Evolutionary conservation across 306 rosid species (phyloP).

Genomic region (Arachis hypogaea): DNA sequence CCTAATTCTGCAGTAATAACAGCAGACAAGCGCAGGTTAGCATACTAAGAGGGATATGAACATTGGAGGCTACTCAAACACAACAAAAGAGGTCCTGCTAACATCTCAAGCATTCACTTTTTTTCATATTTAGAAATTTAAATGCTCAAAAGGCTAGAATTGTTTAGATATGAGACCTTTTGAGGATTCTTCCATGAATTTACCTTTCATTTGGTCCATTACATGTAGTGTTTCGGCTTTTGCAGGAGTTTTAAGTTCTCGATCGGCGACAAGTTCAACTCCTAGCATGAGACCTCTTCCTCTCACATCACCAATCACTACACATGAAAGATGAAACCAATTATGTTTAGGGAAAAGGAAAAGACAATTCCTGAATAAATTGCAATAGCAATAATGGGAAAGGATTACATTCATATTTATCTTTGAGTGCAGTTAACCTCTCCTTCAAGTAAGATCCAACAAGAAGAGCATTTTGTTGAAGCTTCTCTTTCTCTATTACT

Average conservation of each 20-base stretch:
- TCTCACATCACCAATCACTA: conserved; percentile 86
- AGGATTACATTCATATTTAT: conserved; percentile 66
- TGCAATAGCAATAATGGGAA: background rate
- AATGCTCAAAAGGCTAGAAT: too few relatives aligned
- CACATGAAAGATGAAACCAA: conserved; percentile 16
- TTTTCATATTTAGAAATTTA: too few relatives aligned
- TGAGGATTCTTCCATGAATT: background rate
- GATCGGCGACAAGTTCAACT: conserved; percentile 81
- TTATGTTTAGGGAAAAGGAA: background rate
- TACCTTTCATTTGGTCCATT: conserved; percentile 85
- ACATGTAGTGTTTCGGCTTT: conserved; percentile 65
- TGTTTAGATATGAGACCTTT: too few relatives aligned
- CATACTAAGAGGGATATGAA: conserved; percentile 5
- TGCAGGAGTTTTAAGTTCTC: conserved; percentile 75
- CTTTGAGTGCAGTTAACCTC: conserved; percentile 59
- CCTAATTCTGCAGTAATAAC: conserved; percentile 53
- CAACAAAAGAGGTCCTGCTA: too few relatives aligned
- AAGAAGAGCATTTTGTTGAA: conserved; percentile 66
- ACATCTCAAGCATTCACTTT: too few relatives aligned
- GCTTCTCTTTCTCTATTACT: conserved; percentile 82
- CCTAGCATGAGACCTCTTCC: conserved; percentile 88
- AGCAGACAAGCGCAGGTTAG: background rate
- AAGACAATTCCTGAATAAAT: background rate
- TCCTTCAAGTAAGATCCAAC: conserved; percentile 74
- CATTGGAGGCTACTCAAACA: too few relatives aligned